A percentile compares a stretch with the other conserved stretches of the same genome.
phyloP scores from a whole-genome alignment of 768 basidiomycete species.

The Phanerochaete carnosa region DNA sequence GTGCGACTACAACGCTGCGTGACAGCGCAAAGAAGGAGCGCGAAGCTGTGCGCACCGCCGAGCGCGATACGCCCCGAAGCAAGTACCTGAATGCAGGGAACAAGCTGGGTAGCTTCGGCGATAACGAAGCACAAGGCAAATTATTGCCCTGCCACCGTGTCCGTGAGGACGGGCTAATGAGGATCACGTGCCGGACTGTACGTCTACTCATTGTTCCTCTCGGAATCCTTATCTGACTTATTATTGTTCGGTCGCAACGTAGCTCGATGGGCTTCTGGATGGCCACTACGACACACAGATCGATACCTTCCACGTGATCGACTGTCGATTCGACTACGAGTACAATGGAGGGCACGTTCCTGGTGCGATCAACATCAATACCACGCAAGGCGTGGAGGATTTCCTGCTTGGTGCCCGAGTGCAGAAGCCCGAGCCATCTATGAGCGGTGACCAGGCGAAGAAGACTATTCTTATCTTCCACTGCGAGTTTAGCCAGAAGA shows the following conservation, averaged over 20 bases:
- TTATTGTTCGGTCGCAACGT: no score
- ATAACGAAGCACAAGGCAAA: constrained; percentile 91
- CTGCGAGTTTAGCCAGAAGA: constrained; percentile 94
- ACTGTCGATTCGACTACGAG: constrained; percentile 98
- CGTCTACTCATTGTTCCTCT: constrained; percentile 18
- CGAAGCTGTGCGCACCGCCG: constrained; percentile 16
- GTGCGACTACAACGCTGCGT: constrained; percentile 49
- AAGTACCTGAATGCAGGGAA: constrained; percentile 40
- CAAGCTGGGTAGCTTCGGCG: constrained; percentile 77
- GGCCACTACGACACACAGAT: constrained; percentile 69
- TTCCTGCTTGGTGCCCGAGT: constrained; percentile 61
- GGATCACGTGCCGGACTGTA: constrained; percentile 80
- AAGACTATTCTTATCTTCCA: constrained; percentile 94
- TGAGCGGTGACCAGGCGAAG: constrained; percentile 67
- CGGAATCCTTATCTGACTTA: not conserved
- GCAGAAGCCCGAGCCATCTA: constrained; percentile 59
- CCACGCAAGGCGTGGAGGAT: constrained; percentile 73
- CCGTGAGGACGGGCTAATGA: constrained; percentile 92
- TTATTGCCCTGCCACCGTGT: constrained; percentile 92
- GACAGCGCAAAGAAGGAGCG: constrained; percentile 20
- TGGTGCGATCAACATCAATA: constrained; percentile 90
- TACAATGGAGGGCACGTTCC: constrained; percentile 90
- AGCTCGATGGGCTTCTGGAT: constrained; percentile 78
- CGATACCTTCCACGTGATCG: constrained; percentile 75
- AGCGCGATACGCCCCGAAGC: constrained; percentile 27